Percentiles rank a stretch among this genome's conserved stretches.
These are phyloP conservation scores for Ziziphus jujuba DNA, from an alignment of 306 rosid species.

Conservation along the genomic window DNA sequence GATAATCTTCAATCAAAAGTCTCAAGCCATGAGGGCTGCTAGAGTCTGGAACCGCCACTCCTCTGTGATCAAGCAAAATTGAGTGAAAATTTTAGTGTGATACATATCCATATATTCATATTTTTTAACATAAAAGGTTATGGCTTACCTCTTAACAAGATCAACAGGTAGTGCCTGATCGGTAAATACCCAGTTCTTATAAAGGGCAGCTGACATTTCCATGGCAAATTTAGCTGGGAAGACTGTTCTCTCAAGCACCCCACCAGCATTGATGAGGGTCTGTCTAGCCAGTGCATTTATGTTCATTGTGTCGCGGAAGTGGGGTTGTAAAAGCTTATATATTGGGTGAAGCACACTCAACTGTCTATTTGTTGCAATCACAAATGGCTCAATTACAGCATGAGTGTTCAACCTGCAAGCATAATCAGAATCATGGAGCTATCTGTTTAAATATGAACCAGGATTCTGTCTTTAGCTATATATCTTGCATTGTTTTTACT, in stretches of 20 bases:
- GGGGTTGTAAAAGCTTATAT: constrained; percentile 83
- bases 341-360: constrained; percentile 83
- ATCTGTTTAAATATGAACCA: constrained; percentile 2
- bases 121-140: not conserved
- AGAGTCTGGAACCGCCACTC: constrained; percentile 67
- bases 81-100: constrained; percentile 7
- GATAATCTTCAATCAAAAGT: constrained; percentile 83
- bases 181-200: constrained; percentile 74
- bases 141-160: constrained; percentile 70
- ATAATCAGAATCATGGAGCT: constrained; percentile 6
- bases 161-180: constrained; percentile 82
- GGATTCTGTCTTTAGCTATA: constrained; percentile 6
- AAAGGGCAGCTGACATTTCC: constrained; percentile 77
- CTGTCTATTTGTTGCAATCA: constrained; percentile 79
- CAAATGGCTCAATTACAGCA: constrained; percentile 92
- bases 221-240: constrained; percentile 75
- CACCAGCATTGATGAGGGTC: constrained; percentile 83
- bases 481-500: not conserved
- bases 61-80: constrained; percentile 46
- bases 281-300: constrained; percentile 91
- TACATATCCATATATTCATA: not conserved
- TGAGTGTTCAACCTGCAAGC: constrained; percentile 80
- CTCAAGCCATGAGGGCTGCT: constrained; percentile 57
- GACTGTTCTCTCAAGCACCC: constrained; percentile 86
- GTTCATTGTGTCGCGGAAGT: constrained; percentile 84